Percentiles rank a stretch among this genome's conserved stretches.
Evolutionary conservation across 441 rosid genomes (phyloP).

Genomic region (Brassica balearica): DNA sequence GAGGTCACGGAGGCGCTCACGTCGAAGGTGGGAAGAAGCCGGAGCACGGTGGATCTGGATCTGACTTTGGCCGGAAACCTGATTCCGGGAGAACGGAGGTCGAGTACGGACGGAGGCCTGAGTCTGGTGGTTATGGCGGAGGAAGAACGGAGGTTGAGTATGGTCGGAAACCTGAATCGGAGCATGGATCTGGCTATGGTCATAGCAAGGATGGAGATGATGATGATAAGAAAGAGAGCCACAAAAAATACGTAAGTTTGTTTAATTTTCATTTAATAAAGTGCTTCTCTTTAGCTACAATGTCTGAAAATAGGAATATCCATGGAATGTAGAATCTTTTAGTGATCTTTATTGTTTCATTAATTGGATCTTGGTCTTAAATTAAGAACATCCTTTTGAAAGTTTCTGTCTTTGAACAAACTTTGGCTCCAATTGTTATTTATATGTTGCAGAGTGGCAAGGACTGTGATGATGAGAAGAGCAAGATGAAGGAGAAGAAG

Average conservation of each 20-base stretch:
- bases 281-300: background rate
- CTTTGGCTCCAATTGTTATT: background rate
- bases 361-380: background rate
- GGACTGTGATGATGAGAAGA: constrained; percentile 57
- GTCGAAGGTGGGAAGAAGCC: constrained; percentile 14
- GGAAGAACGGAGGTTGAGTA: constrained; percentile 34
- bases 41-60: constrained; percentile 29
- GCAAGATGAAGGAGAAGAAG: constrained; percentile 38
- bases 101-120: constrained; percentile 32
- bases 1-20: constrained; percentile 19
- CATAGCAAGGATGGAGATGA: background rate
- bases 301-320: background rate
- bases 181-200: constrained; percentile 44
- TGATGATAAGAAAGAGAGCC: constrained; percentile 43
- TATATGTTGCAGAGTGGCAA: constrained; percentile 57
- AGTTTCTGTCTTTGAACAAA: background rate
- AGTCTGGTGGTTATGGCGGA: constrained; percentile 34
- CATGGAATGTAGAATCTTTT: background rate
- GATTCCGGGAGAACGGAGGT: constrained; percentile 41
- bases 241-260: constrained; percentile 51
- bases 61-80: constrained; percentile 32
- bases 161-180: constrained; percentile 41
- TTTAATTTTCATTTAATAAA: background rate
- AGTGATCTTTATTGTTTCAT: background rate
- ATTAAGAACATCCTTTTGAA: background rate